Base-by-base conservation (phyloP, 1,284 basidiomycete genomes). In the Puccinia hordei region DNA sequence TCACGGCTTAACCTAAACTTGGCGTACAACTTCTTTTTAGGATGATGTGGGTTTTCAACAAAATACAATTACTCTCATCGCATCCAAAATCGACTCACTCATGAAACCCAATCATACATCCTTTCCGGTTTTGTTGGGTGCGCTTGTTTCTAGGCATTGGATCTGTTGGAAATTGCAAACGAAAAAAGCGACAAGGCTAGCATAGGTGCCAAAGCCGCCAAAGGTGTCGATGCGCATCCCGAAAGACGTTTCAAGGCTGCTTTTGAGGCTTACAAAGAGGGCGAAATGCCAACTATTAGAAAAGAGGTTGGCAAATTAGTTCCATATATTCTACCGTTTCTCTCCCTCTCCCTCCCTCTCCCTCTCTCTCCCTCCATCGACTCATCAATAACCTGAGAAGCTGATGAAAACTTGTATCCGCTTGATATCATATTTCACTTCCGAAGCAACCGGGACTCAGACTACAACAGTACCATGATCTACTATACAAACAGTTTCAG, bases 401-500 rank as follows among this genome's bases (percentile, higher is more conserved):
- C 24, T 49, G 55, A 17, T 30, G 27, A 19, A 19, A 27, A 53
- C 53, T 13, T 57, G 27, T 35, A 38, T 53, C 33, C 12, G 44
- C 9, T 38, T 15, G 22, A 38, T 30, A 30, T 46, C 78, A 38
- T 15, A 27, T 63, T 38, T 75, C 51, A 10, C 5, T 51, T 51
- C 61, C 15, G 12, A 69, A 82, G 73, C 82, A 84, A 76, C 85
- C 85, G 22, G 85, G 85, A 3, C 80, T 86, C 71, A 82, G 85
- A 57, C 81, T 84, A 68, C 83, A 85, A 49, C 85, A 86, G 81
- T 85, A 85, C 76, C 83, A 86, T 59, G 85, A 86, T 77, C 69
- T 84, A 72, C 81, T 85, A 66, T 85, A 83, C 82, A 85, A 86
- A 81, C 83, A 85, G 73, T 86, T 86, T 82, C 73, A 85, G 71